Base-by-base conservation (phyloP, 108 stramenopile genomes). In the Craspedostauros australis region DNA sequence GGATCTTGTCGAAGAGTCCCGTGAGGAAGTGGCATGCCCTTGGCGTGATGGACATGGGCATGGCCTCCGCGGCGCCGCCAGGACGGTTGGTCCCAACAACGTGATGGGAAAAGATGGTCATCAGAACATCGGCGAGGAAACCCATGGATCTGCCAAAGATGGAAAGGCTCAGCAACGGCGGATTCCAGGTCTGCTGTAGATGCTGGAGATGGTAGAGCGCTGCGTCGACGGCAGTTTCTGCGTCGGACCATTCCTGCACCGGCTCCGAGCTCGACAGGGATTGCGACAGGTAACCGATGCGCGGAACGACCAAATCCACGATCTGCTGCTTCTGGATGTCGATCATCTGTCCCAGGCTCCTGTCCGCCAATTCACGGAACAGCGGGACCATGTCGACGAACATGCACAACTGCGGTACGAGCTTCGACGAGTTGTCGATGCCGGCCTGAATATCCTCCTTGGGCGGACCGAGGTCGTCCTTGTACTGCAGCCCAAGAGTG, bases 321-420 rank as follows among this genome's bases (percentile, higher is more conserved):
- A 91, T 26, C 54, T 83, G 83, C 42, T 46, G 45, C 39, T 84
- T 71, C 56, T 91, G 85, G 4, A 62, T 21, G 31, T 84, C 83
- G 12, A 91, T 46, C 79, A 87, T 87, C 30, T 77, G 70, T 14
- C 79, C 74, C 75, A 91, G 57, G 12, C 71, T 63, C 37, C 65
- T 56, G 7, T 80, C 77, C 7, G 85, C 89, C 25, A 91, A 50
- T 5, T 91, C 85, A 16, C 89, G 70, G 61, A 91, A 91, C 12
- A 80, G 60, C 2, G 89, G 89, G 4, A 91, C 89, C 72, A 82
- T 72, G 64, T 91, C 89, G 1, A 87, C 71, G 67, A 91, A 91
- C 23, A 84, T 76, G 52, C 84, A 91, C 3, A 73, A 52, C 50
- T 84, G 62, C 20, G 64, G 31, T 44, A 83, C 18, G 39, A 76